These are phyloP conservation scores for Mycena alexandri DNA, from an alignment of 768 basidiomycete species.

Conservation along the genomic window DNA sequence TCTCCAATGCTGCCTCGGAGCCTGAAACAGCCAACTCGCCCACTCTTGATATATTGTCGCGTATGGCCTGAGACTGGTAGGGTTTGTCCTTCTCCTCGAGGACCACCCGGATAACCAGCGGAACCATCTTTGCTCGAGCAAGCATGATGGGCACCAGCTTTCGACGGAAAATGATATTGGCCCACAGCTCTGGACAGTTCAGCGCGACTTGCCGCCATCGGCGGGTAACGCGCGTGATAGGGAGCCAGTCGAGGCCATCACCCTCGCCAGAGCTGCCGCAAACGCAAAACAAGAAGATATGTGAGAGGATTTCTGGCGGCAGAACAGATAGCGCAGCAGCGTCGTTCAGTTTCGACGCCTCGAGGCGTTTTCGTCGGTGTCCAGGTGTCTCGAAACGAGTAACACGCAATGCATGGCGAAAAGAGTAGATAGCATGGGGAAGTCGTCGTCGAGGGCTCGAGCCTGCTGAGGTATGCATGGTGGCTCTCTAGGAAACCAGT, in stretches of 20 bases:
- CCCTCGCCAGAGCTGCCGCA: background rate
- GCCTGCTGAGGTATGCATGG: too few species aligned
- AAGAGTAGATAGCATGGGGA: background rate
- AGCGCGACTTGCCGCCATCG: slow-evolving; percentile 33
- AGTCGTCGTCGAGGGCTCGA: too few species aligned
- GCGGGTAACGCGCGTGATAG: slow-evolving; percentile 23
- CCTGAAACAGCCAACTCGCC: slow-evolving; percentile 8
- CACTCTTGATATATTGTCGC: slow-evolving; percentile 2
- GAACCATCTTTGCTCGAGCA: slow-evolving; percentile 16
- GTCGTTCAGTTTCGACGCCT: slow-evolving; percentile 4
- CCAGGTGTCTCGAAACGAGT: slow-evolving; percentile 7
- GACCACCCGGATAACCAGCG: slow-evolving; percentile 26
- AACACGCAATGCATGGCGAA: background rate
- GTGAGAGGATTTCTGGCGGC: slow-evolving; percentile 2
- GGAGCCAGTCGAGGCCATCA: slow-evolving; percentile 24
- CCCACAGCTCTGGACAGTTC: slow-evolving; percentile 33
- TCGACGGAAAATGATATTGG: slow-evolving; percentile 21
- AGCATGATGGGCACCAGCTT: slow-evolving; percentile 27
- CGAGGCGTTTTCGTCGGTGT: slow-evolving; percentile 9
- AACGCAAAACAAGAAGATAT: slow-evolving; percentile 7
- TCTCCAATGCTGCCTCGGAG: background rate
- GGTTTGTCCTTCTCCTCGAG: background rate
- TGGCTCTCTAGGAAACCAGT: too few species aligned
- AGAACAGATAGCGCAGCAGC: slow-evolving; percentile 6
- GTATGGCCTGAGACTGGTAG: background rate